Percentiles rank a stretch among this genome's conserved stretches.
Conservation (phyloP, 1,284 basidiomycete genomes). For the Apiotrichum mycotoxinovorans region DNA sequence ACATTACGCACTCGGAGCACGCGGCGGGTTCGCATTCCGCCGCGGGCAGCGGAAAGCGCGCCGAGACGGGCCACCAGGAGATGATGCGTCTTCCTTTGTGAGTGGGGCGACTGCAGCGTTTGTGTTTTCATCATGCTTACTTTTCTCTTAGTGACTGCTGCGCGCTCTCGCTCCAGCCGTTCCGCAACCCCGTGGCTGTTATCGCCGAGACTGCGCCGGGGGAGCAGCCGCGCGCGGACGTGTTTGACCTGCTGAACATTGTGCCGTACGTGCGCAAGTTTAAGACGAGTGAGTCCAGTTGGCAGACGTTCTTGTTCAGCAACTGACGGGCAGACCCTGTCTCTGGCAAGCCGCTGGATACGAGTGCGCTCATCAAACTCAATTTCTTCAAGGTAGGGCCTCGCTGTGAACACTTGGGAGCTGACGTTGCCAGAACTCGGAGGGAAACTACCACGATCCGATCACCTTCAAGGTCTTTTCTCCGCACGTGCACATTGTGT, state of each 20-base stretch:
- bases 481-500: conserved; percentile 85
- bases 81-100: conserved; percentile 49
- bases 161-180: conserved; percentile 85
- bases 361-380: conserved; percentile 78
- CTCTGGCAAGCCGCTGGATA: conserved; percentile 73
- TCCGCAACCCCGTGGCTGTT: conserved; percentile 82
- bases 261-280: conserved; percentile 76
- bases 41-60: conserved; percentile 42
- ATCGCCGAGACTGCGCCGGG: conserved; percentile 44
- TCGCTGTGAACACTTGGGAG: conserved; percentile 37
- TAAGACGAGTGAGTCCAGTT: conserved; percentile 59
- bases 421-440: conserved; percentile 49
- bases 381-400: conserved; percentile 64
- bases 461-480: conserved; percentile 91
- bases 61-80: conserved; percentile 37
- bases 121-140: not conserved
- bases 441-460: conserved; percentile 81
- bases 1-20: conserved; percentile 51
- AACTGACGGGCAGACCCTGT: conserved; percentile 62
- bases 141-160: conserved; percentile 65
- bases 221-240: conserved; percentile 46
- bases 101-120: conserved; percentile 16
- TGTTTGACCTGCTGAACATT: conserved; percentile 82
- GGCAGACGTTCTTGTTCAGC: no score
- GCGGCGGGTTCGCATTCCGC: conserved; percentile 46